Evolutionary conservation across 768 basidiomycete genomes (phyloP).

Genomic region (Boletales sp.): DNA sequence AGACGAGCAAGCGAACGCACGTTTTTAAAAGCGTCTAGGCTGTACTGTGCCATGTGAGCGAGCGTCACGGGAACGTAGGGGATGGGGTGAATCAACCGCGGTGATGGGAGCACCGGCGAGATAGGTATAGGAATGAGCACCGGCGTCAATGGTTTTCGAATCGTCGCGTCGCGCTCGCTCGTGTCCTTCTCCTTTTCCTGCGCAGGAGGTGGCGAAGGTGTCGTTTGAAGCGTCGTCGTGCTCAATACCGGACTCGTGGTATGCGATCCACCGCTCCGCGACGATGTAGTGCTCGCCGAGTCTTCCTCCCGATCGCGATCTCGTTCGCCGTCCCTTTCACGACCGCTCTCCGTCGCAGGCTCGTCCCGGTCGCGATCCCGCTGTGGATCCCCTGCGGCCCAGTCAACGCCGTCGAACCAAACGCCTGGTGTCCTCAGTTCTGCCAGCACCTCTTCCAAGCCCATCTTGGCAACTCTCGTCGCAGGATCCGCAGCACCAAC

Average conservation of each 20-base stretch:
- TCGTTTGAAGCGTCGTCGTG: conserved; percentile 73
- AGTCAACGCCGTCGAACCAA: conserved; percentile 76
- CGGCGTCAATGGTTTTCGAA: conserved; percentile 21
- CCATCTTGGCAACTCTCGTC: conserved; percentile 51
- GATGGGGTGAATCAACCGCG: conserved; percentile 59
- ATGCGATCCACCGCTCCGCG: conserved; percentile 52
- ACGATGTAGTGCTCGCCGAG: conserved; percentile 43
- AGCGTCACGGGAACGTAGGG: conserved; percentile 63
- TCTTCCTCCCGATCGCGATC: conserved; percentile 42
- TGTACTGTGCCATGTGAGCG: conserved; percentile 53
- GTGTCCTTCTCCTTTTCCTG: conserved; percentile 36
- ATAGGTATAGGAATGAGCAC: conserved; percentile 40
- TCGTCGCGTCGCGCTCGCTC: conserved; percentile 7
- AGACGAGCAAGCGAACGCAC: conserved; percentile 37
- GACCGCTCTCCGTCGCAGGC: conserved; percentile 16
- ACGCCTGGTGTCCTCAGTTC: conserved; percentile 54
- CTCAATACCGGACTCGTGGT: conserved; percentile 71
- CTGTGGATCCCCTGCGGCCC: conserved; percentile 35
- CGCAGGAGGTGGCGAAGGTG: conserved; percentile 66
- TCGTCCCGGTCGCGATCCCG: conserved; percentile 39
- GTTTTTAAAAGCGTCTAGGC: conserved; percentile 51
- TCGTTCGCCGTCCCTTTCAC: conserved; percentile 33
- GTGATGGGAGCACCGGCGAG: conserved; percentile 60
- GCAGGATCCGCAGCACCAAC: conserved; percentile 48
- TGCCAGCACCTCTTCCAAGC: conserved; percentile 55